Percentiles rank a stretch among this genome's conserved stretches.
These are phyloP conservation scores for Erigeron canadensis DNA, from an alignment of 129 eudicot genomes.

Conservation along the genomic window DNA sequence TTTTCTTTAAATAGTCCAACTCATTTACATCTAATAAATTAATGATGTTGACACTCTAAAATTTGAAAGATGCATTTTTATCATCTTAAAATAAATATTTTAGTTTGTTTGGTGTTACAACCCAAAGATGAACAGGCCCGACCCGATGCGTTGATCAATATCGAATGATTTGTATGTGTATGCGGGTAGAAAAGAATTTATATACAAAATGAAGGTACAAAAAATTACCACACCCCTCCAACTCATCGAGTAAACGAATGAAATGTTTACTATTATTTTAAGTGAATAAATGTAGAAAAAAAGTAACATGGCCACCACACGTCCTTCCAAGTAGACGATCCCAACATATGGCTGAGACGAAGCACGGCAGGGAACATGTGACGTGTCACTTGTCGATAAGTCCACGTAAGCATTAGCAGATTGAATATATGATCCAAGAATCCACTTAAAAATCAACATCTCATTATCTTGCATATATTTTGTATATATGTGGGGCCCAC, in stretches of 20 bases:
- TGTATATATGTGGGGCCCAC: conserved; percentile 4
- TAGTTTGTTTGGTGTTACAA: too few relatives aligned
- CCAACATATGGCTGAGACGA: conserved; percentile 32
- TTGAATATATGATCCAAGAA: conserved; percentile 38
- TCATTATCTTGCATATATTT: conserved; percentile 12
- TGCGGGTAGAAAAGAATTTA: too few relatives aligned
- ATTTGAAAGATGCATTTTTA: too few relatives aligned
- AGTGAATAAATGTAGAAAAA: conserved; percentile 11
- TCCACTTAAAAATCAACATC: conserved; percentile 19
- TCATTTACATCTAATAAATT: too few relatives aligned
- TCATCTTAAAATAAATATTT: too few relatives aligned
- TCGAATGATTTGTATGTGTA: too few relatives aligned
- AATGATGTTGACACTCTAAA: too few relatives aligned
- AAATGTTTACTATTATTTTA: conserved; percentile 2
- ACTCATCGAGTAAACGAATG: too few relatives aligned
- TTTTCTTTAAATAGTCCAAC: too few relatives aligned
- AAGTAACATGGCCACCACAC: conserved; percentile 39
- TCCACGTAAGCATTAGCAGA: conserved; percentile 33
- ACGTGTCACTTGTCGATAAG: conserved; percentile 38
- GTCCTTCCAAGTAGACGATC: conserved; percentile 32
- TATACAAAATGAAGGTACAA: too few relatives aligned
- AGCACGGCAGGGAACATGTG: conserved; percentile 5
- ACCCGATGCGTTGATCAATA: not conserved
- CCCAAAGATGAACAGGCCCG: not conserved
- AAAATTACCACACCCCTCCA: too few relatives aligned